Evolutionary conservation across 257 asterid species (phyloP).

Genomic region (Gentiana straminea): DNA sequence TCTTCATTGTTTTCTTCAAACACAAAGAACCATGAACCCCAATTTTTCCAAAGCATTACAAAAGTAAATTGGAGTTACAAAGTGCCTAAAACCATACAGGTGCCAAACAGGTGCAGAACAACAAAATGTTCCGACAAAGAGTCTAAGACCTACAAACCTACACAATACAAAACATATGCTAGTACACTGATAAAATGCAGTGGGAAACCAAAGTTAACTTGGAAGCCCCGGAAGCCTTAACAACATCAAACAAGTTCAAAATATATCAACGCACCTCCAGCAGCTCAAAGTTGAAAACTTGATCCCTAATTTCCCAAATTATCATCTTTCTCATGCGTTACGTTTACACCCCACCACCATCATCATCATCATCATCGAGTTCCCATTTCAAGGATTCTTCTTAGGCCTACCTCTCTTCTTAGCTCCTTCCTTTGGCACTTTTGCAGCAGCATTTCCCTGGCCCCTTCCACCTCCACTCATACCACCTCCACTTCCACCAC

Average conservation of each 20-base stretch:
- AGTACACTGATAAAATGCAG: neutral
- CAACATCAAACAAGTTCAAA: neutral
- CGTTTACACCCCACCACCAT: neutral
- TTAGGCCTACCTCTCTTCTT: slow-evolving; percentile 71
- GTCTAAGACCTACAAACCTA: slow-evolving; percentile 1
- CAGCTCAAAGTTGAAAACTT: neutral
- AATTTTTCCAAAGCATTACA: neutral
- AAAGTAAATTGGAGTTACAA: neutral
- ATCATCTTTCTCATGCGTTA: neutral
- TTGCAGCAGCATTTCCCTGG: neutral
- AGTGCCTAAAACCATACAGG: neutral
- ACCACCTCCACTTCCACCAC: slow-evolving; percentile 2
- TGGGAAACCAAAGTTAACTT: neutral
- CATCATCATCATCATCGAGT: neutral
- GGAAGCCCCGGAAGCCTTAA: neutral
- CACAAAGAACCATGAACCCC: too few relatives aligned
- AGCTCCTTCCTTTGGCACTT: slow-evolving; percentile 13
- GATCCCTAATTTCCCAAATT: neutral
- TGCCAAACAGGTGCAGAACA: neutral
- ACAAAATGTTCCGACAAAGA: neutral
- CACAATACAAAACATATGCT: neutral
- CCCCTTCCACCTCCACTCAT: slow-evolving; percentile 2
- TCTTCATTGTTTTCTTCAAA: too few relatives aligned
- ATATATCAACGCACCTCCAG: neutral
- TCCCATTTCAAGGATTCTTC: slow-evolving; percentile 20